Evolutionary conservation across 768 basidiomycete genomes (phyloP).

Genomic region (Omphalotus guepiniiformis): DNA sequence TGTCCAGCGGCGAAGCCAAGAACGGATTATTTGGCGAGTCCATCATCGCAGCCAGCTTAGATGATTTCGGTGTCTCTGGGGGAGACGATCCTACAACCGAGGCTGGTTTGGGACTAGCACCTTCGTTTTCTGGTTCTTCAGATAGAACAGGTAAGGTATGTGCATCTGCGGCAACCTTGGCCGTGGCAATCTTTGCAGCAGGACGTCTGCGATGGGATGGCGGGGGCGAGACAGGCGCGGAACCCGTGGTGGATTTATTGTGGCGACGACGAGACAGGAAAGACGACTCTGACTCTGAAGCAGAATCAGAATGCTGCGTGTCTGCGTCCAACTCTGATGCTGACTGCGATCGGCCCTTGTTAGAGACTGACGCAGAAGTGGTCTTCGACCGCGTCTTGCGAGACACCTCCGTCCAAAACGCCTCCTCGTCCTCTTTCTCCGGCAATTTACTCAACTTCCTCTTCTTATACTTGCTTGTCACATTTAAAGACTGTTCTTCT

Average conservation of each 20-base stretch:
- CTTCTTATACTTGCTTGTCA: conserved; percentile 13
- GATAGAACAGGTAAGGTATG: conserved; percentile 1
- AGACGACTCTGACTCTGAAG: not conserved
- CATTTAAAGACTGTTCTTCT: not conserved
- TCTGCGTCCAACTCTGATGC: not conserved
- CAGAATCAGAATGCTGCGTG: not conserved
- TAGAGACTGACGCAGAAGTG: not conserved
- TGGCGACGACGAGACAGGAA: not conserved
- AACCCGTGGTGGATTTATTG: not conserved
- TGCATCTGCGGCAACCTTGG: not conserved
- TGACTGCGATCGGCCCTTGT: not conserved
- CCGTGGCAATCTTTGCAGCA: conserved; percentile 2
- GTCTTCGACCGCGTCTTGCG: conserved; percentile 5
- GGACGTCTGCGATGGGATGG: conserved; percentile 6
- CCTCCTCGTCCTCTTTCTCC: conserved; percentile 26
- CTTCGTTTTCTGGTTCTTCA: not conserved
- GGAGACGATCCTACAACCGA: not conserved
- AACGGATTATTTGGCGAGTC: conserved; percentile 54
- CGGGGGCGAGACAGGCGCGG: conserved; percentile 7
- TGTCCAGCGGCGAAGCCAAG: conserved; percentile 21
- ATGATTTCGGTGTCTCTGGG: conserved; percentile 14
- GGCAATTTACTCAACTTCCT: conserved; percentile 16
- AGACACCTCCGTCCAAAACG: conserved; percentile 24
- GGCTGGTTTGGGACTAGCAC: not conserved
- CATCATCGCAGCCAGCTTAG: conserved; percentile 23